Conservation (phyloP, 2,329 filamentous ascomycete species). For the Colletotrichum sp. region DNA sequence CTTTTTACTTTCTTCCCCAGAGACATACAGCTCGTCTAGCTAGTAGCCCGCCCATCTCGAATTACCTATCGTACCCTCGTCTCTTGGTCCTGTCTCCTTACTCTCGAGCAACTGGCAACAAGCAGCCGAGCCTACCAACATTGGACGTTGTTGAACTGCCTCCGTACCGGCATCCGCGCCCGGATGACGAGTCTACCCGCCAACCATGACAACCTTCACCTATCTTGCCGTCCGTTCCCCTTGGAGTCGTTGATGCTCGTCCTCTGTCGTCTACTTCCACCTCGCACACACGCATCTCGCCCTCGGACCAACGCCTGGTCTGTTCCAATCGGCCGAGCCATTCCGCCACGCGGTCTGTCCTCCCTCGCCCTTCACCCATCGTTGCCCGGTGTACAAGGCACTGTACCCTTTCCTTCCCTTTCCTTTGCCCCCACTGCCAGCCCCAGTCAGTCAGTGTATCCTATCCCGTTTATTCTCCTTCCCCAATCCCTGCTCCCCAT, state of each 20-base stretch:
- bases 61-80: not conserved
- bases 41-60: not conserved
- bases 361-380: not conserved
- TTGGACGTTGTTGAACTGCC: not conserved
- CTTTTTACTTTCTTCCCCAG: not conserved
- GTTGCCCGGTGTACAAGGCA: not conserved
- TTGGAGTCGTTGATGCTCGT: not conserved
- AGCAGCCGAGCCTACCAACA: not conserved
- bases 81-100: not conserved
- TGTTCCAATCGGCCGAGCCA: constrained; percentile 7
- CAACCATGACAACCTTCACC: not conserved
- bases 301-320: constrained; percentile 8
- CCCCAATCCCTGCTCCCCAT: not conserved
- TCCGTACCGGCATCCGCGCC: not conserved
- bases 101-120: not conserved
- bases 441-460: not conserved
- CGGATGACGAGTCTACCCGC: not conserved
- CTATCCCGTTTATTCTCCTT: not conserved
- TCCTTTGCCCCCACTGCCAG: not conserved
- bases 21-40: not conserved
- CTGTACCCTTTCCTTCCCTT: not conserved
- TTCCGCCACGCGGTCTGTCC: not conserved
- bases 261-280: not conserved
- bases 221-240: constrained; percentile 1
- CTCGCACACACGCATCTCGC: not conserved